Evolutionary conservation across 768 basidiomycete genomes (phyloP), one percentile per base, ranked within the genome.

Genomic region (Clathrus columnatus): DNA sequence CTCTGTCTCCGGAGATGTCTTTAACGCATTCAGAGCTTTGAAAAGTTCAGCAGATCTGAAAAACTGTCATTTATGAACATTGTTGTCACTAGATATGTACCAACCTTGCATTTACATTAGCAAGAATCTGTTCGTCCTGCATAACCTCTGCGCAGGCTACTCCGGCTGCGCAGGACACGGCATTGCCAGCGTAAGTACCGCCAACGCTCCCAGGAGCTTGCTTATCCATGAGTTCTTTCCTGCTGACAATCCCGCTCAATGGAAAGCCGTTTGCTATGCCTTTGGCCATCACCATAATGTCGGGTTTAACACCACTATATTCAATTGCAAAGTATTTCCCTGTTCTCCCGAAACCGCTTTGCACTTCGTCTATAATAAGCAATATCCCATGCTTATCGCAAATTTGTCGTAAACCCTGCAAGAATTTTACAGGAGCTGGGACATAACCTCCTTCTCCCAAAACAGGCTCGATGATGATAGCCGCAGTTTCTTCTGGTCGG

Each of bases 371-470:
- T 41, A 87, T 69, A 62, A 92, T 87, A 57, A 98, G 75, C 55
- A 98, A 67, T 48, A 98, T 88, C 7, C 77, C 82, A 65, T 98
- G 76, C 67, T 85, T 76, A 66, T 96, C 91, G 68, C 94, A 97
- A n/a, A 93, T 75, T 50, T 75, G 74, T 58, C 93, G 75, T 45
- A 98, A 70, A 20, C 90, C 91, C 46, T 79, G 76, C 57, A 98
- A 68, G 73, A 88, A 98, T 20, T 80, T 79, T 1, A 80, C 64
- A 0, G 92, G 90, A 0, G 92, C 90, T 26, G 90, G 84, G 16
- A 96, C 88, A 68, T 98, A 97, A 1, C 95, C 95, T 30, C 95
- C 95, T 69, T 97, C 95, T 23, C 93, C 94, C 27, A 97, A 75
- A 1, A 97, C 85, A 42, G 95, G 89, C 74, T 98, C 95, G 42